Conservation (phyloP, 352 stramenopile species). For the Pythium sp. region DNA sequence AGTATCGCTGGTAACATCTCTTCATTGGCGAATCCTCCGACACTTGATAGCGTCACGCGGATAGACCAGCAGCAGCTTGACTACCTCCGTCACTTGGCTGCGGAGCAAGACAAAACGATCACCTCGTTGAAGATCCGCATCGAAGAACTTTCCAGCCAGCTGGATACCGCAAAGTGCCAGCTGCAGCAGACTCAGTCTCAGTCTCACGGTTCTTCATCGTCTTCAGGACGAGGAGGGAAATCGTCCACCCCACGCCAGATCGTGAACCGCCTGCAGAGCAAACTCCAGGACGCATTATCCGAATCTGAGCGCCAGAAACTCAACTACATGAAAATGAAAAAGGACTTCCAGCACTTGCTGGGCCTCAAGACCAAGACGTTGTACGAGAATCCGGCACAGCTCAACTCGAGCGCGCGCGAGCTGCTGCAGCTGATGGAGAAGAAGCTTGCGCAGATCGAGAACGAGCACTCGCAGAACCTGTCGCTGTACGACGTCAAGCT, state of each 20-base stretch:
- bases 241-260: slow-evolving; percentile 20
- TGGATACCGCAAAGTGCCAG: slow-evolving; percentile 13
- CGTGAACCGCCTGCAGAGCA: slow-evolving; percentile 31
- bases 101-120: slow-evolving; percentile 55
- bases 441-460: slow-evolving; percentile 36
- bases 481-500: slow-evolving; percentile 47
- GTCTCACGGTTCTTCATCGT: not conserved
- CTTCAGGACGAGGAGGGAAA: not conserved
- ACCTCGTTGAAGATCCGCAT: slow-evolving; percentile 38
- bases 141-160: slow-evolving; percentile 32
- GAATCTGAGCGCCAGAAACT: slow-evolving; percentile 40
- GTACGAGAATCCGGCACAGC: slow-evolving; percentile 26
- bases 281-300: slow-evolving; percentile 35
- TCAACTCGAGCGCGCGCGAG: slow-evolving; percentile 32
- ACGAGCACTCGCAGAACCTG: slow-evolving; percentile 34
- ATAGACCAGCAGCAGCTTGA: slow-evolving; percentile 48
- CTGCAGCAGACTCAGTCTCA: not conserved
- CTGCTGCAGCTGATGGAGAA: slow-evolving; percentile 43
- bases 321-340: slow-evolving; percentile 48
- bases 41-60: slow-evolving; percentile 24
- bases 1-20: not conserved
- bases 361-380: slow-evolving; percentile 43
- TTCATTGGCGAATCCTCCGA: slow-evolving; percentile 18
- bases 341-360: slow-evolving; percentile 44
- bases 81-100: slow-evolving; percentile 41